Evolutionary conservation across 2,329 filamentous ascomycete species (phyloP), one percentile per base, ranked within the genome.

Genomic region (Fusarium nygamai): DNA sequence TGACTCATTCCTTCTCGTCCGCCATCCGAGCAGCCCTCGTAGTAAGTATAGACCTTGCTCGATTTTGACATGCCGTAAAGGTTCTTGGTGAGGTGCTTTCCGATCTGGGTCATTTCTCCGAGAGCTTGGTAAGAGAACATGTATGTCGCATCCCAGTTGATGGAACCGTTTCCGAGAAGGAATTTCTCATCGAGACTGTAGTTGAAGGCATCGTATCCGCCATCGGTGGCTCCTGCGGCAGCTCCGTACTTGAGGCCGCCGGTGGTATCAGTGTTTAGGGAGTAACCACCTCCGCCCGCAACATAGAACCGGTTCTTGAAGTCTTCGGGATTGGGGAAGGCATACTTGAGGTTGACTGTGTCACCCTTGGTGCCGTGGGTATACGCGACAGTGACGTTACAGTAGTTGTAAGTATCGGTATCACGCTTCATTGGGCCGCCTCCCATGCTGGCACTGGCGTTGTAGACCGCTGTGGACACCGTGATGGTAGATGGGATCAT

Each of bases 61-160:
- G 54, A 50, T 12, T 11, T n/a, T 2, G 43, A 31, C 29, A 64
- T 22, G 24, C 2, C 29, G 22, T 64, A 64, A 5, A 61, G 44
- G 1, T 11, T 19, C 9, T 43, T 64, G 16, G 44, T 27, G 22
- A 64, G 24, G 9, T 61, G 11, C 72, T 88, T 88, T 31, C 85
- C 86, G 17, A 88, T 76, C 16, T 61, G 50, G 3, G 69, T 61
- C 82, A 89, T 84, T 78, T 90, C 88, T 50, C 85, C 84, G 3
- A 88, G 80, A 1, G 85, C 87, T 69, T 85, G 82, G 79, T 89
- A 89, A 2, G 81, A 83, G 61, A 88, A 89, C 81, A 85, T 87
- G 79, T 86, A 84, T 7, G 84, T 81, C 3, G 84, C 80, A 39
- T 89, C 82, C 80, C 83, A 88, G 78, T 89, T 87, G 73, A 87